Percentiles rank a stretch among this genome's conserved stretches.
phyloP scores from a whole-genome alignment of 306 rosid genomes.

The Corylus americana region DNA sequence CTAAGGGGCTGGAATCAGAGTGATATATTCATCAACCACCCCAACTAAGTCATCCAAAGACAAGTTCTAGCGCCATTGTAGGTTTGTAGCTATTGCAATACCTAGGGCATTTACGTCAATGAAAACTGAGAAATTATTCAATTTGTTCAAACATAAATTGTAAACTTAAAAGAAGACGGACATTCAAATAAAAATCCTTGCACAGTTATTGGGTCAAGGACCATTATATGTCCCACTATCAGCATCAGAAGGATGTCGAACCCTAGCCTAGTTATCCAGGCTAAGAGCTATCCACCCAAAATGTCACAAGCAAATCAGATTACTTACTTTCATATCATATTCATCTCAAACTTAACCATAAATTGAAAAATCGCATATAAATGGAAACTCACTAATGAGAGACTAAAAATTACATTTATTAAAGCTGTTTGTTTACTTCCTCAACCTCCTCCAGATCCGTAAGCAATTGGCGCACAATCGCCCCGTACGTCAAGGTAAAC shows the following conservation, averaged over 20 bases:
- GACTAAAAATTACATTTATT: slow-evolving; percentile 65
- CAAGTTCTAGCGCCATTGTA: not conserved
- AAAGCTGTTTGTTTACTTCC: slow-evolving; percentile 97
- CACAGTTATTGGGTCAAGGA: not conserved
- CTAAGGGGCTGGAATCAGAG: too few species aligned
- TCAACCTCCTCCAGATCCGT: slow-evolving; percentile 98
- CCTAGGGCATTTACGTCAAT: not conserved
- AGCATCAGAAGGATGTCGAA: not conserved
- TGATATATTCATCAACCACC: not conserved
- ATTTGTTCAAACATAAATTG: not conserved
- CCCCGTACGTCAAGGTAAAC: slow-evolving; percentile 97
- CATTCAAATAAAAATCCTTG: not conserved
- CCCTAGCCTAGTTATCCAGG: too few species aligned
- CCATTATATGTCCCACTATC: not conserved
- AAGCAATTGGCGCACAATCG: slow-evolving; percentile 96
- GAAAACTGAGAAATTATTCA: not conserved
- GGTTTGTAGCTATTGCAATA: not conserved
- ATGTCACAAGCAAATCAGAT: not conserved
- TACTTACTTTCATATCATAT: not conserved
- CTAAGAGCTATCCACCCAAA: not conserved
- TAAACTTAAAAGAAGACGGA: not conserved
- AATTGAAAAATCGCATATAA: not conserved
- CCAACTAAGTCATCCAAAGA: not conserved
- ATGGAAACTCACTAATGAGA: not conserved
- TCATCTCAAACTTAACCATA: not conserved